Base-by-base conservation (phyloP, 1,284 basidiomycete species). In the Ganoderma multipileum region DNA sequence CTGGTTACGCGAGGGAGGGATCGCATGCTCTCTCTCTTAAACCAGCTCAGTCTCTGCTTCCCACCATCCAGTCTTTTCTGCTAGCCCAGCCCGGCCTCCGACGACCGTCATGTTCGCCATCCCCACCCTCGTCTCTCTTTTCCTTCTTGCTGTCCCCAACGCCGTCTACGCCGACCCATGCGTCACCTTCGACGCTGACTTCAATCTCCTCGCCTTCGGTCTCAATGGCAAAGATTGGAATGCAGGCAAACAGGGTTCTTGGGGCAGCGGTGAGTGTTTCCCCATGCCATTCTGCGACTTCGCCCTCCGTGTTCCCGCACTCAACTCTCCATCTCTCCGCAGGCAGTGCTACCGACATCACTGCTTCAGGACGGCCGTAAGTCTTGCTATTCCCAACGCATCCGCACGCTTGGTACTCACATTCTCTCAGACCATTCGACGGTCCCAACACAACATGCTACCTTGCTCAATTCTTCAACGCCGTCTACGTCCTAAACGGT, bases 401-500 rank as follows among this genome's bases (percentile, higher is more conserved):
- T 58, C 63, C 23, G 4, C 23, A 5, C 11, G 60, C 54, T 9
- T 71, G 50, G 33, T 36, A 38, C 63, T 69, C 16, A 63, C 18
- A 33, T 44, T 57, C 18, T 42, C 39, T 55, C 69, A 93, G 92
- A 59, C 86, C 92, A 23, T 94, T 94, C 73, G 83, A 92, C 76
- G 89, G 87, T 41, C 72, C 78, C 23, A 88, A 87, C 77, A 87
- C 89, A 3, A 91, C 89, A 20, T 94, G 92, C 80, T 94, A 90
- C 81, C 85, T 94, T 64, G 84, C 92, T 11, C 87, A 93, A 87
- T 94, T 89, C 79, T 84, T 82, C 73, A 93, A 94, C 73, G 87
- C 93, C 50, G 85, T 96, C 76, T 96, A 96, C 76, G 88, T 95
- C 52, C 78, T 95, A 59, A 91, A 92, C 74, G 94, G 86, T 2